phyloP scores from a whole-genome alignment of 1,284 basidiomycete genomes.

The Boletus calvinii region DNA sequence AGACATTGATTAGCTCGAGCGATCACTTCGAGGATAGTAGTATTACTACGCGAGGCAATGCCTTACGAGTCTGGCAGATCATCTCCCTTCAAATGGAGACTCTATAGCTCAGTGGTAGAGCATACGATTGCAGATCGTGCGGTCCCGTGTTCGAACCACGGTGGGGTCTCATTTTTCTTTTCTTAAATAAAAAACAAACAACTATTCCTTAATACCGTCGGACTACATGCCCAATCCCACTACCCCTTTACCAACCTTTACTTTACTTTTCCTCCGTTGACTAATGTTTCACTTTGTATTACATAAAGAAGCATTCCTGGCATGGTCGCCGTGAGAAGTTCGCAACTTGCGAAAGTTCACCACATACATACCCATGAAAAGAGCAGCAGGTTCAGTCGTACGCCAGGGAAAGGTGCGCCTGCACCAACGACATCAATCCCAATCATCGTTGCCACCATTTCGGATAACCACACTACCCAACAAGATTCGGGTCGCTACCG shows the following conservation, averaged over 20 bases:
- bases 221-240: too few relatives aligned
- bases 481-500: constrained; percentile 89
- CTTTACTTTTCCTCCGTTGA: neutral
- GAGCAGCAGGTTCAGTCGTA: constrained; percentile 20
- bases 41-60: too few relatives aligned
- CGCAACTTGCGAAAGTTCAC: constrained; percentile 5
- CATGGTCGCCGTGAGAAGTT: neutral
- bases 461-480: constrained; percentile 88
- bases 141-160: constrained; percentile 44
- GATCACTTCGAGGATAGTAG: neutral
- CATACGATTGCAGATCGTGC: constrained; percentile 42
- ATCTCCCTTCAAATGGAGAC: neutral
- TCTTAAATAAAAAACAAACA: too few relatives aligned
- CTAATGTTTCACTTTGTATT: neutral
- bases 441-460: constrained; percentile 32
- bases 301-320: neutral
- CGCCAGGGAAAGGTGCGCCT: constrained; percentile 24
- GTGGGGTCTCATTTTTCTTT: constrained; percentile 36
- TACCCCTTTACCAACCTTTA: too few relatives aligned
- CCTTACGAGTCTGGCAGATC: too few relatives aligned
- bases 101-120: constrained; percentile 44
- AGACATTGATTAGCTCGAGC: constrained; percentile 9
- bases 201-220: too few relatives aligned
- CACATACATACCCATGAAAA: constrained; percentile 34
- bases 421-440: constrained; percentile 27